Percentiles rank a stretch among this genome's conserved stretches.
phyloP scores from a whole-genome alignment of 2,329 filamentous ascomycete genomes.

The Neonectria ditissima region DNA sequence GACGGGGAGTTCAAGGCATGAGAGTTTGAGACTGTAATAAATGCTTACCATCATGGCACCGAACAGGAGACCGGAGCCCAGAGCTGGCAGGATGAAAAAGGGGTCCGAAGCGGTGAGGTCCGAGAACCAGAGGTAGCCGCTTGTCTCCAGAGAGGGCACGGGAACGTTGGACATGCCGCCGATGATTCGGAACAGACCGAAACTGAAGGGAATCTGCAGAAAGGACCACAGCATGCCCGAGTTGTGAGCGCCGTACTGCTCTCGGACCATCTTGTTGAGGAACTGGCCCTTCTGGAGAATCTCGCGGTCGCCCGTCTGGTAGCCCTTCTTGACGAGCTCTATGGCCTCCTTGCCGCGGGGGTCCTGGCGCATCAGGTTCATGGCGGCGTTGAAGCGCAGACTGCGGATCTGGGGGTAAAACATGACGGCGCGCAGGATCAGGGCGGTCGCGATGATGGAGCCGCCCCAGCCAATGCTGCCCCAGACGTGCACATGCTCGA shows the following conservation, averaged over 20 bases:
- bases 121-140: slow-evolving; percentile 80
- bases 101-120: slow-evolving; percentile 85
- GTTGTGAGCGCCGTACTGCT: slow-evolving; percentile 52
- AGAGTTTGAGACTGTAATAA: neutral
- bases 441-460: slow-evolving; percentile 74
- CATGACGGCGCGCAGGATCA: slow-evolving; percentile 73
- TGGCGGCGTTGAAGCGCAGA: slow-evolving; percentile 61
- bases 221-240: slow-evolving; percentile 53
- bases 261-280: slow-evolving; percentile 51
- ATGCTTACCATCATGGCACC: slow-evolving; percentile 64
- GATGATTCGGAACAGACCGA: slow-evolving; percentile 83
- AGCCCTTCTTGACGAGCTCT: slow-evolving; percentile 62
- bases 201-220: slow-evolving; percentile 74
- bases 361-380: slow-evolving; percentile 67
- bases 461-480: slow-evolving; percentile 84
- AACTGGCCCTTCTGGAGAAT: slow-evolving; percentile 51
- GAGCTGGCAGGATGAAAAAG: slow-evolving; percentile 77
- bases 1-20: slow-evolving; percentile 2
- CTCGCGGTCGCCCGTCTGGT: slow-evolving; percentile 57
- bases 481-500: slow-evolving; percentile 87
- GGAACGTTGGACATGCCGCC: slow-evolving; percentile 81
- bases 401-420: slow-evolving; percentile 68
- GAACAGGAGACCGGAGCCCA: slow-evolving; percentile 68
- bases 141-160: slow-evolving; percentile 80
- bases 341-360: slow-evolving; percentile 64